phyloP scores from a whole-genome alignment of 805 yeast species.

The Candida insectalens region DNA sequence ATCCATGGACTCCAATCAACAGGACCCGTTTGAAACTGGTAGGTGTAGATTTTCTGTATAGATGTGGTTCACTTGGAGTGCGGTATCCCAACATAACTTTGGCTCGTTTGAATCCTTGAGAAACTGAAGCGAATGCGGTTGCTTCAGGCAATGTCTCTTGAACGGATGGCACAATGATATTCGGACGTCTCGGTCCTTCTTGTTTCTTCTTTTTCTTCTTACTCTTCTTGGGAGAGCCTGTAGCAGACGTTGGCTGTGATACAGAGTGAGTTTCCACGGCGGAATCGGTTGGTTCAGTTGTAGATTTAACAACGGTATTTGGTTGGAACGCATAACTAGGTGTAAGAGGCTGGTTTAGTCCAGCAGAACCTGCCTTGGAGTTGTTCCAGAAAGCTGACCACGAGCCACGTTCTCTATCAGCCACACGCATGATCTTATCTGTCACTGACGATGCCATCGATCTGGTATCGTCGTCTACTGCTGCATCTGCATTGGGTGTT shows the following conservation, averaged over 20 bases:
- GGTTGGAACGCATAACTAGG: slow-evolving; percentile 2
- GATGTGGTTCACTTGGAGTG: slow-evolving; percentile 7
- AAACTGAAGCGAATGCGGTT: slow-evolving; percentile 7
- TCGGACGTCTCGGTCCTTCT: slow-evolving; percentile 5
- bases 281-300: too few species aligned
- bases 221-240: slow-evolving; percentile 4
- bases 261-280: too few species aligned
- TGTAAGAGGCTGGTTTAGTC: too few species aligned
- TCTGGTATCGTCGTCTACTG: too few species aligned
- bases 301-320: slow-evolving; percentile 2
- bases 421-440: too few species aligned
- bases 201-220: not conserved
- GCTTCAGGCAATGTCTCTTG: slow-evolving; percentile 18
- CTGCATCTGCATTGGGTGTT: too few species aligned
- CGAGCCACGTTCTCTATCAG: too few species aligned
- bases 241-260: not conserved
- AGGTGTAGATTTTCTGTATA: slow-evolving; percentile 14
- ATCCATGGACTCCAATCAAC: slow-evolving; percentile 92
- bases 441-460: too few species aligned
- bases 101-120: slow-evolving; percentile 8
- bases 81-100: slow-evolving; percentile 12
- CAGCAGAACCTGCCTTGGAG: too few species aligned
- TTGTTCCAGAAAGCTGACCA: too few species aligned
- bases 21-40: slow-evolving; percentile 44
- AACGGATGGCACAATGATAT: slow-evolving; percentile 20